Percentiles rank a stretch among this genome's conserved stretches.
Evolutionary conservation across 2,329 filamentous ascomycete genomes (phyloP).

Genomic region (Microsporum canis): DNA sequence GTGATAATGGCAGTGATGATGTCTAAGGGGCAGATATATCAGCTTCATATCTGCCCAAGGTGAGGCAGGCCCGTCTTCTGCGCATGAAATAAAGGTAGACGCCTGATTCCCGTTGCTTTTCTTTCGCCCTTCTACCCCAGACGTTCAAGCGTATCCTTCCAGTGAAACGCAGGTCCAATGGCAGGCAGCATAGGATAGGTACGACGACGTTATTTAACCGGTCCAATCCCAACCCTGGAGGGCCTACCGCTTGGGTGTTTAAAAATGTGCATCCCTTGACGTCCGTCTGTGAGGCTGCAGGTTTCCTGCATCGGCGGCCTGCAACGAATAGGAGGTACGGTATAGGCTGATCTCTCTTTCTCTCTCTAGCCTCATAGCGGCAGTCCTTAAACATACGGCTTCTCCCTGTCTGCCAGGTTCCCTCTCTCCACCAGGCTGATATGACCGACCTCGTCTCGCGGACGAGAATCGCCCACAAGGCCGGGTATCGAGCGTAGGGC

Average conservation of each 20-base stretch:
- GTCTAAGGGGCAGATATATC: not conserved
- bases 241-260: not conserved
- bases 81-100: slow-evolving; percentile 2
- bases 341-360: not conserved
- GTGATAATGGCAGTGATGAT: too few relatives aligned
- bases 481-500: not conserved
- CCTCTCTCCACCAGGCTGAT: not conserved
- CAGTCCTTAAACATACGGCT: not conserved
- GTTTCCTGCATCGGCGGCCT: not conserved
- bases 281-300: not conserved
- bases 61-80: slow-evolving; percentile 27
- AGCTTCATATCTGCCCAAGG: slow-evolving; percentile 24
- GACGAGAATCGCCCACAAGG: not conserved
- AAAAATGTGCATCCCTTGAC: not conserved
- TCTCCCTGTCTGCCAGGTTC: not conserved
- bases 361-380: not conserved
- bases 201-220: not conserved
- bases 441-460: not conserved
- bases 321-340: not conserved
- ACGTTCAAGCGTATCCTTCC: not conserved
- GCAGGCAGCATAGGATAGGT: not conserved
- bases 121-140: slow-evolving; percentile 3
- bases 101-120: slow-evolving; percentile 17
- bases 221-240: not conserved
- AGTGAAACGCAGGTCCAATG: not conserved